phyloP scores from a whole-genome alignment of 2,329 filamentous ascomycete genomes.

The Trichoderma sp. region DNA sequence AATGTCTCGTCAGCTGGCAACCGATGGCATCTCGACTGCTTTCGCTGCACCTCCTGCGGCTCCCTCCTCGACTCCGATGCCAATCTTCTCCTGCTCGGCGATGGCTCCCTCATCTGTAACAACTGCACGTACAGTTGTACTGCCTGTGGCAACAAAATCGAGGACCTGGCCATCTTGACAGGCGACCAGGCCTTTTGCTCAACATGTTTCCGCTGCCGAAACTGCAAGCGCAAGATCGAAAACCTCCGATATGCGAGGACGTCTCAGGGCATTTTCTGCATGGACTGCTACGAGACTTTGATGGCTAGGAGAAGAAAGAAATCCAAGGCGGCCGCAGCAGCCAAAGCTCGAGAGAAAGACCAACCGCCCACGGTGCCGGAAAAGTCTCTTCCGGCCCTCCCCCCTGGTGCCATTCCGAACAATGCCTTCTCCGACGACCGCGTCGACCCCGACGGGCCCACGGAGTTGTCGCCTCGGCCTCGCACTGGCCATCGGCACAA shows the following conservation, averaged over 20 bases:
- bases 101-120: slow-evolving; percentile 97
- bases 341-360: slow-evolving; percentile 62
- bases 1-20: slow-evolving; percentile 66
- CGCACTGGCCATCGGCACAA: slow-evolving; percentile 48
- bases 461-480: slow-evolving; percentile 65
- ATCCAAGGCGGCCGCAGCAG: slow-evolving; percentile 61
- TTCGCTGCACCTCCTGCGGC: slow-evolving; percentile 92
- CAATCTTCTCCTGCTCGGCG: slow-evolving; percentile 92
- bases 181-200: slow-evolving; percentile 98
- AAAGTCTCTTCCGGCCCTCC: slow-evolving; percentile 88
- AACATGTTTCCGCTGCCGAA: slow-evolving; percentile 93
- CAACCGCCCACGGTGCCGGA: slow-evolving; percentile 69
- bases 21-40: slow-evolving; percentile 98
- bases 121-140: slow-evolving; percentile 99
- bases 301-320: slow-evolving; percentile 92
- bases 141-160: slow-evolving; percentile 95
- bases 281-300: slow-evolving; percentile 95
- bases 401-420: slow-evolving; percentile 66
- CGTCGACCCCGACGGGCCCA: slow-evolving; percentile 57
- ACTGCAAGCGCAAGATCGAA: slow-evolving; percentile 98
- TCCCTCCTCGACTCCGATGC: slow-evolving; percentile 97
- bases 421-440: slow-evolving; percentile 60
- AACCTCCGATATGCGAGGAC: slow-evolving; percentile 96
- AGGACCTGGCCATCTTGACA: slow-evolving; percentile 94
- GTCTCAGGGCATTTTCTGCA: slow-evolving; percentile 98